These are phyloP conservation scores for Colletotrichum simmondsii DNA, from an alignment of 2,329 filamentous ascomycete genomes.

Conservation along the genomic window DNA sequence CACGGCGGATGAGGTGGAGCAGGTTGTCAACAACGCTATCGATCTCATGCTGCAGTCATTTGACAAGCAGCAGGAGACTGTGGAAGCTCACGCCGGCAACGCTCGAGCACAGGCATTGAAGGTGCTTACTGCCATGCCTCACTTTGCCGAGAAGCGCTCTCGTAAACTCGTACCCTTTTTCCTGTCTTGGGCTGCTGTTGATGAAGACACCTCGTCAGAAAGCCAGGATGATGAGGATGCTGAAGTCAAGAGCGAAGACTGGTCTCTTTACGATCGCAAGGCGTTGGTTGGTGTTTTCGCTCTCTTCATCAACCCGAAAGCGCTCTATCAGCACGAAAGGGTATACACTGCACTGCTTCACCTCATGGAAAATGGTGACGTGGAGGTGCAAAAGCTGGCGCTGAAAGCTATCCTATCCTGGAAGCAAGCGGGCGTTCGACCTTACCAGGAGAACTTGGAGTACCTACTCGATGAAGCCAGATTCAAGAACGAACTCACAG, in stretches of 20 bases:
- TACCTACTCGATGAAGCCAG: conserved; percentile 90
- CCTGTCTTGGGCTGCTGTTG: conserved; percentile 78
- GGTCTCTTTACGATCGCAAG: conserved; percentile 85
- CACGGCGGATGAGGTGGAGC: conserved; percentile 61
- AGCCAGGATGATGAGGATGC: conserved; percentile 57
- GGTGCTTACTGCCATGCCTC: conserved; percentile 78
- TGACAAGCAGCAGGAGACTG: conserved; percentile 68
- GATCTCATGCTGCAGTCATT: conserved; percentile 73
- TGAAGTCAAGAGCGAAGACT: conserved; percentile 56
- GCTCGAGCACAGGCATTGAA: conserved; percentile 83
- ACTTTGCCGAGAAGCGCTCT: conserved; percentile 86
- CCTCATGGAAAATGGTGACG: conserved; percentile 87
- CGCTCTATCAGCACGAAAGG: conserved; percentile 80
- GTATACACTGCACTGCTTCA: conserved; percentile 81
- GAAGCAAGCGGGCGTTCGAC: conserved; percentile 81
- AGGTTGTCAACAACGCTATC: conserved; percentile 62
- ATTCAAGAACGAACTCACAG: conserved; percentile 93
- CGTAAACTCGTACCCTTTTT: conserved; percentile 87
- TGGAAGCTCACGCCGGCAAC: conserved; percentile 61
- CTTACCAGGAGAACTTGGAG: conserved; percentile 86
- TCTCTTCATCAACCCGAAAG: conserved; percentile 86
- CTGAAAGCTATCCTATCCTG: conserved; percentile 88
- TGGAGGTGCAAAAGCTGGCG: conserved; percentile 86
- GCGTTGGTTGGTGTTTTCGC: conserved; percentile 83
- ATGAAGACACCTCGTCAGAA: conserved; percentile 50